These are phyloP conservation scores for Trichomonascaceae sp. DNA, from an alignment of 1,139 yeast genomes.

Conservation along the genomic window DNA sequence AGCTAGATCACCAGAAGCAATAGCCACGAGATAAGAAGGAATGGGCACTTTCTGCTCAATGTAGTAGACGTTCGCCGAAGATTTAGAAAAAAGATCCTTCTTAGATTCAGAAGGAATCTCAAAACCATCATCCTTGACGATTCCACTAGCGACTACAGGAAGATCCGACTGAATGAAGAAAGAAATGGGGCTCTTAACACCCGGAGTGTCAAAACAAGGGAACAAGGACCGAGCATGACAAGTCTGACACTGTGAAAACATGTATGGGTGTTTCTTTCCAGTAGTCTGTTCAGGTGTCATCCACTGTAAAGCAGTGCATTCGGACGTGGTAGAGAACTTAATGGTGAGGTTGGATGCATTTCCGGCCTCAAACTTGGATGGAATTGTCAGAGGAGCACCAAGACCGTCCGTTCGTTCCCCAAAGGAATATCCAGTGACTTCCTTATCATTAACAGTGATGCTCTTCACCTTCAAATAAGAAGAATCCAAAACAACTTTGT, in stretches of 20 bases:
- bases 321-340: slow-evolving; percentile 58
- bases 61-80: slow-evolving; percentile 30
- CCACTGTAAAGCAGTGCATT: slow-evolving; percentile 86
- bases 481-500: slow-evolving; percentile 55
- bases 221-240: slow-evolving; percentile 83
- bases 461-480: slow-evolving; percentile 51
- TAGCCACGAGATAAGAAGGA: slow-evolving; percentile 76
- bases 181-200: slow-evolving; percentile 62
- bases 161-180: slow-evolving; percentile 58
- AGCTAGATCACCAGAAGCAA: slow-evolving; percentile 76
- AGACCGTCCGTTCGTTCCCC: slow-evolving; percentile 52
- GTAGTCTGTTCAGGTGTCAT: slow-evolving; percentile 72
- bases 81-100: slow-evolving; percentile 11
- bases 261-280: slow-evolving; percentile 63
- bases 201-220: slow-evolving; percentile 90
- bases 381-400: slow-evolving; percentile 56
- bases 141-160: slow-evolving; percentile 69
- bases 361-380: slow-evolving; percentile 9
- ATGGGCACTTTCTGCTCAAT: slow-evolving; percentile 77
- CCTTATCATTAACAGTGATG: slow-evolving; percentile 42
- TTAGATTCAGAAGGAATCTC: slow-evolving; percentile 10
- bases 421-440: slow-evolving; percentile 35
- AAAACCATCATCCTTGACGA: slow-evolving; percentile 26
- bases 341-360: slow-evolving; percentile 36
- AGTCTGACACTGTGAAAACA: slow-evolving; percentile 88